Conservation (phyloP, 1,284 basidiomycete species). For the Ganoderma meredithae region DNA sequence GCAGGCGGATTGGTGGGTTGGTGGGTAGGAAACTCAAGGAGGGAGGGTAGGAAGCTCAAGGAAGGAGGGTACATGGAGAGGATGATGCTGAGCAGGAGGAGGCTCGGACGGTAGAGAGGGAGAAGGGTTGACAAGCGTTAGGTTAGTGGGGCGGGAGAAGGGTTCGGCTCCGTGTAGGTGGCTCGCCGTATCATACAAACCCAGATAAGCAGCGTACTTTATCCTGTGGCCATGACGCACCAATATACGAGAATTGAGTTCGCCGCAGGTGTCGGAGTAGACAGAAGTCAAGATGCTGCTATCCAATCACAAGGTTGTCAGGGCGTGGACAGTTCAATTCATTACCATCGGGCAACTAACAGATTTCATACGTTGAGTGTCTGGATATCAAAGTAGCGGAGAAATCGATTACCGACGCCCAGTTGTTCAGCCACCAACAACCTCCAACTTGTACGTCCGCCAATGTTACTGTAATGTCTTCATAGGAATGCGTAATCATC, state of each 20-base stretch:
- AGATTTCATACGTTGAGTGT: too few relatives aligned
- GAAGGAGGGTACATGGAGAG: background rate
- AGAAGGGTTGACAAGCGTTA: background rate
- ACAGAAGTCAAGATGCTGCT: background rate
- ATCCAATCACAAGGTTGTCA: background rate
- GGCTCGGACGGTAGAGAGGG: background rate
- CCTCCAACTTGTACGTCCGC: background rate
- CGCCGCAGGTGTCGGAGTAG: background rate
- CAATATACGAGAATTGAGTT: background rate
- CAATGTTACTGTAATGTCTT: background rate
- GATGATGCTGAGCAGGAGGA: background rate
- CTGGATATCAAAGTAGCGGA: background rate
- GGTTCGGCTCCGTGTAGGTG: too few relatives aligned
- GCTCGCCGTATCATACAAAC: background rate
- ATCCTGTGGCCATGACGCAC: background rate
- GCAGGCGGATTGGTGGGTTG: too few relatives aligned
- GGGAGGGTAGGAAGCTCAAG: background rate
- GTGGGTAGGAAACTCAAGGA: too few relatives aligned
- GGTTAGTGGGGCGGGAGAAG: background rate
- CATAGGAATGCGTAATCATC: background rate
- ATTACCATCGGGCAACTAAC: background rate
- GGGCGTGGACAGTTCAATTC: background rate
- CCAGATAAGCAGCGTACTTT: background rate
- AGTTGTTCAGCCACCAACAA: background rate
- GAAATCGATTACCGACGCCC: background rate